Evolutionary conservation across 495 filamentous ascomycete species (phyloP).

Genomic region (Annulohypoxylon stygium): DNA sequence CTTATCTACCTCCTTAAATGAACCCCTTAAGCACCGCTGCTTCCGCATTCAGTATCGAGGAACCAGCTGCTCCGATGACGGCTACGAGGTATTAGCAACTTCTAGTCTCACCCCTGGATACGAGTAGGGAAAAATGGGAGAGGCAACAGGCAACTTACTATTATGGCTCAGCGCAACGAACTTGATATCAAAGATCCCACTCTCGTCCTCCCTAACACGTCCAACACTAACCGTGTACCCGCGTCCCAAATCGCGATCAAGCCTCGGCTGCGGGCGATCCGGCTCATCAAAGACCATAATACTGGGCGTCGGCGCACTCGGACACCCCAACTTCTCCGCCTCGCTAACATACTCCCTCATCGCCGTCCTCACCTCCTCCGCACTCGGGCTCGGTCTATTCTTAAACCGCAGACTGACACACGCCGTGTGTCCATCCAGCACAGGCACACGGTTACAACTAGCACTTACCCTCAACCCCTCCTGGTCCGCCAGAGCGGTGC

Average conservation of each 20-base stretch:
- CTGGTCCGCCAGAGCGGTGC: constrained; percentile 75
- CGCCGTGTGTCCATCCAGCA: constrained; percentile 87
- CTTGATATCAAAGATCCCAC: constrained; percentile 83
- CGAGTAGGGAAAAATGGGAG: neutral
- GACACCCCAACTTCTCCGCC: constrained; percentile 78
- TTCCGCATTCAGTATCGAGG: constrained; percentile 94
- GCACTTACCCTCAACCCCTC: constrained; percentile 75
- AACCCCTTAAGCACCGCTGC: constrained; percentile 91
- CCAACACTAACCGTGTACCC: constrained; percentile 89
- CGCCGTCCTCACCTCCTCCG: constrained; percentile 76
- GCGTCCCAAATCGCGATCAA: constrained; percentile 79
- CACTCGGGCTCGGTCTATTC: constrained; percentile 65
- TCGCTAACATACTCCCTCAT: constrained; percentile 80
- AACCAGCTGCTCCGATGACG: constrained; percentile 94
- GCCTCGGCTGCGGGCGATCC: constrained; percentile 85
- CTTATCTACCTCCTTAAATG: constrained; percentile 58
- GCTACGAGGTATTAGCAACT: constrained; percentile 58
- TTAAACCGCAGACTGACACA: constrained; percentile 83
- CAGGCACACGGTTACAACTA: constrained; percentile 84
- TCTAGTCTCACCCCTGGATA: neutral
- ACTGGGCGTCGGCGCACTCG: constrained; percentile 77
- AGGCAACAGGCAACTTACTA: constrained; percentile 64
- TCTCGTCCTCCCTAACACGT: constrained; percentile 77
- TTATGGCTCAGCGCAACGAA: constrained; percentile 89
- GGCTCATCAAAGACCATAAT: constrained; percentile 84